Percentiles rank a stretch among this genome's conserved stretches.
Evolutionary conservation across 371 early-diverging fungal genomes (phyloP).

Genomic region (Zopfochytrium polystomum): DNA sequence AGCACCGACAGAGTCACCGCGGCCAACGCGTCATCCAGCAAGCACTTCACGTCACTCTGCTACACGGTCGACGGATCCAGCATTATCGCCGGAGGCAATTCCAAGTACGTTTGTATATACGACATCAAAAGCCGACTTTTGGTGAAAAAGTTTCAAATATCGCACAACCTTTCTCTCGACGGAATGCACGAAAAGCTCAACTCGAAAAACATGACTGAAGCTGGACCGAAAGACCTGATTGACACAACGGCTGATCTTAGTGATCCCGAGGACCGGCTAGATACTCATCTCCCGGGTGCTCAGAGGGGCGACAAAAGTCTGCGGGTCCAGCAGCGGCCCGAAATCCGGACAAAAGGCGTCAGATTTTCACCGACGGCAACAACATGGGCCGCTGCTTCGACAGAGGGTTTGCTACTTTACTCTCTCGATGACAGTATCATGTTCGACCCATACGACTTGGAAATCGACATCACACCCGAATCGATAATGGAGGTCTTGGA

Average conservation of each 20-base stretch:
- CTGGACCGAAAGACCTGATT: constrained; percentile 80
- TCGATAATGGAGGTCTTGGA: constrained; percentile 67
- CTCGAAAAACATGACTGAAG: constrained; percentile 89
- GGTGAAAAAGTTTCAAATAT: constrained; percentile 85
- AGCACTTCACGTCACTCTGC: constrained; percentile 86
- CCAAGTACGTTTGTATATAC: constrained; percentile 93
- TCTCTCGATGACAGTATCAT: constrained; percentile 84
- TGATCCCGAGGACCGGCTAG: constrained; percentile 81
- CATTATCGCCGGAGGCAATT: constrained; percentile 90
- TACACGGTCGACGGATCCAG: constrained; percentile 92
- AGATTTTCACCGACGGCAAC: constrained; percentile 91
- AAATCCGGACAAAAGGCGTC: constrained; percentile 77
- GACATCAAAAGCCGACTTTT: constrained; percentile 72
- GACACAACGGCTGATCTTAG: constrained; percentile 63
- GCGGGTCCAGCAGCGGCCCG: constrained; percentile 66
- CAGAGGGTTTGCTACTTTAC: constrained; percentile 92
- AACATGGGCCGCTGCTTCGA: constrained; percentile 94
- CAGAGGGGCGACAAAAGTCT: constrained; percentile 77
- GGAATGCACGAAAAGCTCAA: constrained; percentile 88
- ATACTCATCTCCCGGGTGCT: constrained; percentile 83
- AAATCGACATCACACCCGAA: constrained; percentile 91
- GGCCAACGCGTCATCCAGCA: constrained; percentile 77
- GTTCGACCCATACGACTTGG: constrained; percentile 97
- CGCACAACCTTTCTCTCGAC: constrained; percentile 87
- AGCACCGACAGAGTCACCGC: constrained; percentile 72